A percentile compares a stretch with the other conserved stretches of the same genome.
phyloP scores from a whole-genome alignment of 305 asterid genomes.

The Galium porrigens region DNA sequence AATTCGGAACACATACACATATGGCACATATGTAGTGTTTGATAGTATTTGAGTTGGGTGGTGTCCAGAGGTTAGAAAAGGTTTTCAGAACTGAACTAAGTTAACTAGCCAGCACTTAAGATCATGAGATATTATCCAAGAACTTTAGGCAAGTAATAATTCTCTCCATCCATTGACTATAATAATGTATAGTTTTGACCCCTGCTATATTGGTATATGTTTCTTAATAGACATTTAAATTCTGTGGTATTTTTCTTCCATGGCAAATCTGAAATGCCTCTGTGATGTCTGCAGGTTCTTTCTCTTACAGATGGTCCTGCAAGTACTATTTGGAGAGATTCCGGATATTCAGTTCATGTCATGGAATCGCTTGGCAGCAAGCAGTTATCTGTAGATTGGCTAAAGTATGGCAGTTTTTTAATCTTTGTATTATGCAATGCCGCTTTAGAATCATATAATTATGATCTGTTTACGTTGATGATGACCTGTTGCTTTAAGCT shows the following conservation, averaged over 20 bases:
- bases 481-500: neutral
- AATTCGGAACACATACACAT: neutral
- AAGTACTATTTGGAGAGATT: slow-evolving; percentile 44
- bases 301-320: slow-evolving; percentile 62
- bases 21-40: neutral
- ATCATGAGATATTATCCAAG: neutral
- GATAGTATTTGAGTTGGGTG: neutral
- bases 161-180: neutral
- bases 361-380: slow-evolving; percentile 28
- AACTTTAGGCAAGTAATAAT: neutral
- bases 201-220: neutral
- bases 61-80: neutral
- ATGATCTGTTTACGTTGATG: neutral
- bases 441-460: neutral
- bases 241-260: neutral
- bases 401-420: slow-evolving; percentile 43
- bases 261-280: neutral
- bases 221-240: neutral
- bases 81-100: neutral
- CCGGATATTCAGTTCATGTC: slow-evolving; percentile 37
- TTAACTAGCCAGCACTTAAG: neutral
- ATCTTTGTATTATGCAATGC: neutral
- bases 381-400: slow-evolving; percentile 63
- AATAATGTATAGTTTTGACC: neutral
- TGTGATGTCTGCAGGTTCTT: slow-evolving; percentile 43